Evolutionary conservation across 2,329 filamentous ascomycete genomes (phyloP), one percentile per base, ranked within the genome.

Genomic region (Cadophora malorum): DNA sequence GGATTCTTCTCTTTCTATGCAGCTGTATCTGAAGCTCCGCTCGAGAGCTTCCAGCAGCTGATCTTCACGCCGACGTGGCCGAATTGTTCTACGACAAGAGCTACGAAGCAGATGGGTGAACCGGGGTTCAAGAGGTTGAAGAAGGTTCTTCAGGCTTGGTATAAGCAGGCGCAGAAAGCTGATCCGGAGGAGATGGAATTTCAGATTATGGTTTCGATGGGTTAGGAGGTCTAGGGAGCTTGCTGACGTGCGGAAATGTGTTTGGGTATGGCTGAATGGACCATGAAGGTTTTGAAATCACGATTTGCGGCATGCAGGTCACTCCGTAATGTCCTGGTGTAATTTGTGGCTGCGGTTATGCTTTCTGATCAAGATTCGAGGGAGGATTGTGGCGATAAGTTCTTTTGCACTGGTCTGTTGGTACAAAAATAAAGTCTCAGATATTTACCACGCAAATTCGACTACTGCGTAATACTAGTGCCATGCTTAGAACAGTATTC

Each of bases 1-100:
- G 58, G 45, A 16, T 49, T 61, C 41, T 61, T 61, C 28, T 47
- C 58, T 0, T 61, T 61, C 23, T 61, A 33, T n/a, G 23, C 58
- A n/a, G 16, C 3, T 2, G 21, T 33, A 7, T 61, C 23, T 2
- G 16, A 8, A 12, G 38, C 41, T 47, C 58, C 58, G 8, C 19
- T 49, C 3, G 58, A 49, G 12, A 19, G 38, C 38, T 49, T 61
- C 58, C 21, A 33, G 12, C 10, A 33, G 23, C 16, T 61, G 58
- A 49, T 9, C 4, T 61, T 61, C 38, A 49, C 14, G 10, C 58
- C 58, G 9, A 31, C 38, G 21, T 61, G 58, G 38, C 10, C 7
- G 1, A 49, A 21, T 33, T 31, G 12, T 33, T 1, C 23, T 1
- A 31, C 14, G 12, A 10, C 45, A 21, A 14, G 10, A n/a, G 58